Base-by-base conservation (phyloP, 805 yeast species). In the Candida verbasci region DNA sequence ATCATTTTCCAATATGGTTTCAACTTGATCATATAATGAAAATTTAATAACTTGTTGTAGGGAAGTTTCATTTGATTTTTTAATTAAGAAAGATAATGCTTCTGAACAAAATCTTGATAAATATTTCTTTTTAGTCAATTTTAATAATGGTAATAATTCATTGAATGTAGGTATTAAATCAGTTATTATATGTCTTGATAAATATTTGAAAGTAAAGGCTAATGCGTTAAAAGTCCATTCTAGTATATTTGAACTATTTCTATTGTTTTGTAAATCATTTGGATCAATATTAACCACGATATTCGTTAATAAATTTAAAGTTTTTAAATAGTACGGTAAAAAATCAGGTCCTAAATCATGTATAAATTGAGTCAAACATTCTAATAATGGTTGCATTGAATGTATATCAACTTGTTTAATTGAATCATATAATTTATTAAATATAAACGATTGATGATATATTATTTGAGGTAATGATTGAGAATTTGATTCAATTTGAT, bases 341-440 rank as follows among this genome's bases (percentile, higher is more conserved):
- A 89, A 93, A 47, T 91, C 97, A 2, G 91, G 82, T 8, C 96
- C 97, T 43, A 91, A 63, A 63, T 91, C 98, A 49, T 86, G 96
- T 27, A 88, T 80, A 48, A 93, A 82, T 51, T 88, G 95, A 0
- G 95, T 76, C 17, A 88, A 56, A 37, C 65, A 54, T 53, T 93
- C 98, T 34, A 87, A 58, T 20, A 86, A 53, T 3, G 97, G 91
- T 55, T 88, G 93, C 30, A 85, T 61, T 1, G 96, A 78, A 39
- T 82, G 65, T 16, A 70, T 69, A 53, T 93, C 95, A 42, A 80
- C 76, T 24, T 65, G 60, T 12, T 56, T 49, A 25, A 83, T 70
- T 39, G 73, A 71, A 8, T 44, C 45, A 20, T 60, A 53, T 24
- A 93, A 60, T 4, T 71, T 46, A 5, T 70, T 67, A 18, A 55